A percentile compares a stretch with the other conserved stretches of the same genome.
Evolutionary conservation across 2,329 filamentous ascomycete species (phyloP).

Genomic region (Pseudogymnoascus sp.): DNA sequence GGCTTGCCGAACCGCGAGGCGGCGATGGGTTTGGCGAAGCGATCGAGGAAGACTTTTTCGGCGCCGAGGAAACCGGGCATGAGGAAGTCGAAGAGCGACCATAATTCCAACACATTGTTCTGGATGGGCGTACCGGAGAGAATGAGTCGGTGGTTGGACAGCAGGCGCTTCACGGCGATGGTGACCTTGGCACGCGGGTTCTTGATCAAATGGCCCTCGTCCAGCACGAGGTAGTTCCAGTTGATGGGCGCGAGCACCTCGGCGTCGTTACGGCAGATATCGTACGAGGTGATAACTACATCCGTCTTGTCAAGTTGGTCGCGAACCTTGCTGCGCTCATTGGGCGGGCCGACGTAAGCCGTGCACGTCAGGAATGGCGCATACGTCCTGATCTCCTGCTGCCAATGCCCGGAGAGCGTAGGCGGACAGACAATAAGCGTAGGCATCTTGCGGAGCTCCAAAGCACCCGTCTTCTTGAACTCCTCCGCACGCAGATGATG

Average conservation of each 20-base stretch:
- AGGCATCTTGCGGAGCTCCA: slow-evolving; percentile 72
- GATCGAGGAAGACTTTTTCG: slow-evolving; percentile 90
- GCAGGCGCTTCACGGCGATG: slow-evolving; percentile 79
- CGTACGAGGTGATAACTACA: slow-evolving; percentile 94
- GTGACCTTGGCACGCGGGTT: slow-evolving; percentile 97
- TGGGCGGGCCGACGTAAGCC: slow-evolving; percentile 84
- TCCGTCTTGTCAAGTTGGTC: slow-evolving; percentile 69
- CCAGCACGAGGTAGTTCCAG: slow-evolving; percentile 96
- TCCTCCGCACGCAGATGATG: slow-evolving; percentile 91
- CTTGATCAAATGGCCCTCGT: slow-evolving; percentile 97
- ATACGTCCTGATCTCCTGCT: slow-evolving; percentile 93
- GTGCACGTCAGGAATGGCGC: slow-evolving; percentile 87
- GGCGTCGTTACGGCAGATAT: slow-evolving; percentile 94
- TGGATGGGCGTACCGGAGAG: slow-evolving; percentile 96
- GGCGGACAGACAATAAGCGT: slow-evolving; percentile 95
- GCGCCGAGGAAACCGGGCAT: slow-evolving; percentile 97
- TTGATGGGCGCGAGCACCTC: slow-evolving; percentile 74
- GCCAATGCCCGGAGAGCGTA: slow-evolving; percentile 95
- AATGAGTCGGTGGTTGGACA: slow-evolving; percentile 91
- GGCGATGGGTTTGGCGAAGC: slow-evolving; percentile 83
- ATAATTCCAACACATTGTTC: slow-evolving; percentile 93
- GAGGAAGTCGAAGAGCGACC: slow-evolving; percentile 96
- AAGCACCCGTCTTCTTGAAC: slow-evolving; percentile 71
- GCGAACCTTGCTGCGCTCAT: slow-evolving; percentile 67
- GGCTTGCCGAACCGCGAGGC: slow-evolving; percentile 94